Evolutionary conservation across 495 filamentous ascomycete genomes (phyloP).

Genomic region (Penicillium mononematosum): DNA sequence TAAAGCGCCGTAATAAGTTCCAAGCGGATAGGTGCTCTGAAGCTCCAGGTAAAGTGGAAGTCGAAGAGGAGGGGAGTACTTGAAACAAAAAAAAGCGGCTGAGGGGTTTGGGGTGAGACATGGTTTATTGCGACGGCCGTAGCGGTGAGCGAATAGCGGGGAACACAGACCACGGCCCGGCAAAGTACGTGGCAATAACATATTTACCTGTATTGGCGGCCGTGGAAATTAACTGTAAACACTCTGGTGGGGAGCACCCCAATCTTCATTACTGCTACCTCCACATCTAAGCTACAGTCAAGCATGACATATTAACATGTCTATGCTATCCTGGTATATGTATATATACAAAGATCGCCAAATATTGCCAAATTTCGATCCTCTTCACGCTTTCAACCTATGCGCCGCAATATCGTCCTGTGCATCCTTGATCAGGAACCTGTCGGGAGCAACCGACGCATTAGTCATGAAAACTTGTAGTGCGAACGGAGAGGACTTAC

Average conservation of each 20-base stretch:
- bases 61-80: constrained; percentile 14
- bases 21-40: constrained; percentile 9
- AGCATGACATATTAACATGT: constrained; percentile 2
- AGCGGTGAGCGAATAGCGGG: constrained; percentile 36
- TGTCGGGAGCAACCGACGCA: constrained; percentile 32
- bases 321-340: background rate
- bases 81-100: constrained; percentile 33
- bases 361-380: background rate
- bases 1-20: background rate
- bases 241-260: constrained; percentile 9
- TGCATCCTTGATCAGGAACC: constrained; percentile 75
- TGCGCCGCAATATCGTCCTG: constrained; percentile 67
- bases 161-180: constrained; percentile 11
- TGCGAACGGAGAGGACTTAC: constrained; percentile 56
- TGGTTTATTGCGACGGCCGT: constrained; percentile 32
- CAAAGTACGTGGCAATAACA: constrained; percentile 19
- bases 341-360: constrained; percentile 8
- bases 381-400: constrained; percentile 47
- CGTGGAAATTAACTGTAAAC: constrained; percentile 22
- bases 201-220: background rate
- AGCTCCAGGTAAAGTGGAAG: constrained; percentile 7
- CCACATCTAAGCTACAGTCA: constrained; percentile 1
- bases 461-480: constrained; percentile 19
- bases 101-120: constrained; percentile 34
- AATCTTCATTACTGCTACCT: constrained; percentile 10